phyloP scores from a whole-genome alignment of 495 filamentous ascomycete genomes.

The Tuber indicum region DNA sequence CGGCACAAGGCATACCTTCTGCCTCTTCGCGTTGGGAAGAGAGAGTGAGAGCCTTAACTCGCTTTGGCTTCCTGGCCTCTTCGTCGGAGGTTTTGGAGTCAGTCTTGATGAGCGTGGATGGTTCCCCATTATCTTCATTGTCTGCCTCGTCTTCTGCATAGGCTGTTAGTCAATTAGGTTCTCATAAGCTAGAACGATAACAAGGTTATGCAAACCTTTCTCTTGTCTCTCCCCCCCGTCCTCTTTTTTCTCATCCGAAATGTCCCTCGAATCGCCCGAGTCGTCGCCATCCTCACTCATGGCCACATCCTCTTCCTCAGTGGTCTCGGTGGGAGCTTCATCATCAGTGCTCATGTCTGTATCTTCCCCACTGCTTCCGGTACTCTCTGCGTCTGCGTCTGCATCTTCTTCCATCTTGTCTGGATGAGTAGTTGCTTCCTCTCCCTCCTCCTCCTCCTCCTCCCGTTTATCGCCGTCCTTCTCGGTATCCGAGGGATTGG shows the following conservation, averaged over 20 bases:
- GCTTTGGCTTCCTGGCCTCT: background rate
- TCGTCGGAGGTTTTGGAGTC: background rate
- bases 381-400: slow-evolving; percentile 17
- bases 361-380: slow-evolving; percentile 20
- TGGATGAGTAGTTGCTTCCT: slow-evolving; percentile 7
- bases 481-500: slow-evolving; percentile 23
- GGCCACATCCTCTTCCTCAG: slow-evolving; percentile 30
- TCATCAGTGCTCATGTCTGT: slow-evolving; percentile 36
- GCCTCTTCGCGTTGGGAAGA: background rate
- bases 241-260: slow-evolving; percentile 14
- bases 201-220: background rate
- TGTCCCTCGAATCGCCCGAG: slow-evolving; percentile 7
- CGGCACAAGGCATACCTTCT: background rate
- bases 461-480: slow-evolving; percentile 21
- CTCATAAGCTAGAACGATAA: background rate
- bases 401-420: slow-evolving; percentile 38
- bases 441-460: slow-evolving; percentile 9
- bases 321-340: slow-evolving; percentile 10
- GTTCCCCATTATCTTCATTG: background rate
- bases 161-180: background rate
- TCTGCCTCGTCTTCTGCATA: background rate
- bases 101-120: background rate
- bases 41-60: slow-evolving; percentile 1
- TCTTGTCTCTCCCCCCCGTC: slow-evolving; percentile 16
- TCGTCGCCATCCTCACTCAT: slow-evolving; percentile 32